Conservation (phyloP, 2,329 filamentous ascomycete species). For the Colletotrichum eleusines region DNA sequence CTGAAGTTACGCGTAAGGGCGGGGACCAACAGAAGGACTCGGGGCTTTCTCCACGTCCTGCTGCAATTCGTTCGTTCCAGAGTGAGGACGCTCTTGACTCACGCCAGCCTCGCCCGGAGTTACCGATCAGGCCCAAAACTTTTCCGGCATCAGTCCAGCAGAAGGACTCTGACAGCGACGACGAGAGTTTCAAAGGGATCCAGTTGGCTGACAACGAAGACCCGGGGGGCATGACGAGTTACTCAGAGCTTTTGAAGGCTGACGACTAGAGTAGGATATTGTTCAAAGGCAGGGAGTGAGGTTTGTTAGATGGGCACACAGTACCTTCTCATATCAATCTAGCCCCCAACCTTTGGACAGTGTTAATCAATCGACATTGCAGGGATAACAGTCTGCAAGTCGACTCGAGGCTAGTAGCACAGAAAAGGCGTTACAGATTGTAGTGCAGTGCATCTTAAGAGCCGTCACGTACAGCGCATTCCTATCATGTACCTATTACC, state of each 20-base stretch:
- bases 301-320: background rate
- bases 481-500: background rate
- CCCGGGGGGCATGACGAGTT: slow-evolving; percentile 29
- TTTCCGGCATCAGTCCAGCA: slow-evolving; percentile 19
- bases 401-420: background rate
- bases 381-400: background rate
- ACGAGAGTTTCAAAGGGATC: slow-evolving; percentile 53
- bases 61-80: slow-evolving; percentile 21
- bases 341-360: background rate
- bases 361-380: background rate
- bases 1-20: background rate
- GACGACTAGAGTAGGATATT: slow-evolving; percentile 3
- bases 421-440: background rate
- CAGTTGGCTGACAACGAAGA: slow-evolving; percentile 54
- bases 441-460: background rate
- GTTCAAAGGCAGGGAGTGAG: background rate
- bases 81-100: slow-evolving; percentile 29
- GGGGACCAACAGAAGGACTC: slow-evolving; percentile 6
- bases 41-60: slow-evolving; percentile 15
- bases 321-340: background rate
- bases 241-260: slow-evolving; percentile 25
- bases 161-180: slow-evolving; percentile 44
- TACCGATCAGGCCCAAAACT: slow-evolving; percentile 29
- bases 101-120: slow-evolving; percentile 20
- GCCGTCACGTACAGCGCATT: background rate